A percentile compares a stretch with the other conserved stretches of the same genome.
phyloP scores from a whole-genome alignment of 495 filamentous ascomycete genomes.

The Trichocladium antarcticum region DNA sequence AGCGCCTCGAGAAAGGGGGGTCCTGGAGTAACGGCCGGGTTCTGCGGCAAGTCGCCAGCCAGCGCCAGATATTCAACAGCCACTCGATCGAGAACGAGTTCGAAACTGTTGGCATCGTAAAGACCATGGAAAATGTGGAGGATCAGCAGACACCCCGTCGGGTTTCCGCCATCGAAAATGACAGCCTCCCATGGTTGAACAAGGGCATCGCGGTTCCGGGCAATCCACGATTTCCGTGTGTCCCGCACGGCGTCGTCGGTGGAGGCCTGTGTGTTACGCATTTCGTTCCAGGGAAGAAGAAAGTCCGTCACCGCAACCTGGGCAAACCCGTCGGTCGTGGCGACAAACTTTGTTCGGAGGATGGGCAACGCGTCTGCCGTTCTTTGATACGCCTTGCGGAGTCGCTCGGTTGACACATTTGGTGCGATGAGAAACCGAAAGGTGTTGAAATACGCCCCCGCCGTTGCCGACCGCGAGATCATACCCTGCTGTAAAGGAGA shows the following conservation, averaged over 20 bases:
- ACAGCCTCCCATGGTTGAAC: constrained; percentile 29
- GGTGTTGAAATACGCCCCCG: constrained; percentile 55
- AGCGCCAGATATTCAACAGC: constrained; percentile 32
- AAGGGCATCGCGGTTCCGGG: constrained; percentile 18
- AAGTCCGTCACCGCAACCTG: constrained; percentile 50
- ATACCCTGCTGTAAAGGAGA: constrained; percentile 74
- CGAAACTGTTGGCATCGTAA: constrained; percentile 76
- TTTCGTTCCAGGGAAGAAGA: constrained; percentile 40
- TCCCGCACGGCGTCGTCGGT: constrained; percentile 23
- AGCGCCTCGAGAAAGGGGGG: constrained; percentile 44
- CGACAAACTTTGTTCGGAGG: constrained; percentile 54
- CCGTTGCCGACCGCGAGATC: constrained; percentile 53
- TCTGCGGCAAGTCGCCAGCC: constrained; percentile 4
- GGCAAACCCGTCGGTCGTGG: constrained; percentile 57
- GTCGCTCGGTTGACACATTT: constrained; percentile 27
- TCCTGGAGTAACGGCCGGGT: too few relatives aligned
- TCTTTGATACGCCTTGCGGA: constrained; percentile 43
- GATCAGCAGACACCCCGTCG: constrained; percentile 31
- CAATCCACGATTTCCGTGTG: constrained; percentile 34
- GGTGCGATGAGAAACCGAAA: constrained; percentile 48
- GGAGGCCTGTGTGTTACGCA: constrained; percentile 15
- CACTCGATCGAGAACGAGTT: constrained; percentile 51
- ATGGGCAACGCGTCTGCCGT: constrained; percentile 43
- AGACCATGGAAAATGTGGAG: constrained; percentile 73
- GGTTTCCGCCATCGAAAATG: constrained; percentile 24